Evolutionary conservation across 805 yeast genomes (phyloP), one percentile per base, ranked within the genome.

Genomic region (Zygoascus flipseniorum): DNA sequence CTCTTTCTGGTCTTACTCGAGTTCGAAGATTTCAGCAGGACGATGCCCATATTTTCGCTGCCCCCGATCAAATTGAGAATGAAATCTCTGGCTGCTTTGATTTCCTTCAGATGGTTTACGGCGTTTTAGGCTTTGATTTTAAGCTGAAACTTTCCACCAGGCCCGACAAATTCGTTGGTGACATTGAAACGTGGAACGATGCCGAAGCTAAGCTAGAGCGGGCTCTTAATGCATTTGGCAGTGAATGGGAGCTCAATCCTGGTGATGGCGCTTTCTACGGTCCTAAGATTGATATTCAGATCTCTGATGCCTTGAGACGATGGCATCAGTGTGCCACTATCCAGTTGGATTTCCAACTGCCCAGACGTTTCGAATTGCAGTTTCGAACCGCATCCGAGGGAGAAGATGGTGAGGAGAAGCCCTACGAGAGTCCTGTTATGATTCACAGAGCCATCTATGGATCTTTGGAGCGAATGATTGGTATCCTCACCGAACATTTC

Each of bases 311-410:
- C 47, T 78, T 89, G 69, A 82, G 80, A 68, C 86, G 97, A 83
- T 89, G 96, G 95, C 93, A 87, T 76, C 99, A 93, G 76, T 92
- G 98, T 79, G 99, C 99, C 57, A 93, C 99, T 53, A 87, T 93
- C 69, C 99, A 93, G 77, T 81, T 93, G 68, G 99, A 93, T 74
- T 93, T 92, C 95, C 99, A 93, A 78, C 79, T 93, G 66, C 99
- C 99, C 60, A 77, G 79, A 64, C 85, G 99, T 74, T 93, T 93
- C 68, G 96, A 86, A 63, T 80, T 93, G 62, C 89, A 86, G 71
- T 93, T 79, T 77, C 85, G 86, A 74, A 79, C 49, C 52, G 70
- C 72, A 11, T 39, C 55, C n/a, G 52, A 26, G 8, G 41, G 41
- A 2, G 41, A 41, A 42, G 59, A 53, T 43, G 72, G 71, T 64